A percentile compares a stretch with the other conserved stretches of the same genome.
Conservation (phyloP, 345 rosid genomes). For the Odontarrhena argentea region DNA sequence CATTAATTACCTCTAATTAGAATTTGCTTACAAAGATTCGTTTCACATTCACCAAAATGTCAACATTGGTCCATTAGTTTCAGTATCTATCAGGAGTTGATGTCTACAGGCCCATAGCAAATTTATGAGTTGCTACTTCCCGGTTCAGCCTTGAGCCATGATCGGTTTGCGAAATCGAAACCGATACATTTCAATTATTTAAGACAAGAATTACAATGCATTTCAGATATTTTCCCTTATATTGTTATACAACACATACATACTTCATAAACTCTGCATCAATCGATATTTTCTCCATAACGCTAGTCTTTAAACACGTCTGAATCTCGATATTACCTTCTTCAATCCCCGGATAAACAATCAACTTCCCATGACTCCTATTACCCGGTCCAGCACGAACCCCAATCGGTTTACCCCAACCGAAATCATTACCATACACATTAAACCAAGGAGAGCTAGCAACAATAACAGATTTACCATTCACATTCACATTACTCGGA, state of each 20-base stretch:
- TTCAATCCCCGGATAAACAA: slow-evolving; percentile 37
- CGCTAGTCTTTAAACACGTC: slow-evolving; percentile 21
- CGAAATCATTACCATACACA: slow-evolving; percentile 48
- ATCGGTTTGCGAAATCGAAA: no score
- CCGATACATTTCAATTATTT: no score
- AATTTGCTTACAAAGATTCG: slow-evolving; percentile 3
- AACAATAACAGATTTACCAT: neutral
- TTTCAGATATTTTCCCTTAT: neutral
- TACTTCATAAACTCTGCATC: slow-evolving; percentile 34
- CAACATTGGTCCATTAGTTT: neutral
- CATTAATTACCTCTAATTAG: neutral
- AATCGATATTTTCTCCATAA: slow-evolving; percentile 23
- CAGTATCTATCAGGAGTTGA: no score
- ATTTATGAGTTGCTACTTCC: no score
- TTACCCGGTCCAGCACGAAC: slow-evolving; percentile 37
- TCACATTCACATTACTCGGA: neutral
- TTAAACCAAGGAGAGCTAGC: slow-evolving; percentile 47
- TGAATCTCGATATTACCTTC: slow-evolving; percentile 49
- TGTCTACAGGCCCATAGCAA: no score
- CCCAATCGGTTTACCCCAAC: slow-evolving; percentile 49
- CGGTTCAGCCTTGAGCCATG: no score
- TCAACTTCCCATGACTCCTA: slow-evolving; percentile 33
- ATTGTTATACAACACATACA: slow-evolving; percentile 3
- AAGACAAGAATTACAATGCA: neutral
- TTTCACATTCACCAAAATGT: neutral